A percentile compares a stretch with the other conserved stretches of the same genome.
phyloP scores from a whole-genome alignment of 2,329 filamentous ascomycete species.

The Epichloe uncinata region DNA sequence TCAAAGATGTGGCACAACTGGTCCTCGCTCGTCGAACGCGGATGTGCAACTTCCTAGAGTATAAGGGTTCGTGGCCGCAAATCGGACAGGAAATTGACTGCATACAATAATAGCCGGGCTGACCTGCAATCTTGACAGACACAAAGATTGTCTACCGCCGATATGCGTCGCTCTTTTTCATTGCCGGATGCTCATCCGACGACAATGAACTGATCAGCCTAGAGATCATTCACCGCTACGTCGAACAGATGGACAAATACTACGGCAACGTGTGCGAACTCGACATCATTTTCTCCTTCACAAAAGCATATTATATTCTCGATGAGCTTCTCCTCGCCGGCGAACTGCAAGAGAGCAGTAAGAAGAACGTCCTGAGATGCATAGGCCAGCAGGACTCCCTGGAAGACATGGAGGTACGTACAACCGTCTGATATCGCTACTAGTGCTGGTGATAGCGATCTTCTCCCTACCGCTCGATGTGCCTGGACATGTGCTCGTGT shows the following conservation, averaged over 20 bases:
- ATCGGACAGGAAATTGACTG: not conserved
- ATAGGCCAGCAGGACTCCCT: constrained; percentile 96
- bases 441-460: not conserved
- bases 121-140: constrained; percentile 39
- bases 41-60: constrained; percentile 99
- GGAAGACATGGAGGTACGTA: constrained; percentile 97
- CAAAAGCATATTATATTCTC: constrained; percentile 98
- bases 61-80: constrained; percentile 58
- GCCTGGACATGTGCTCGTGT: not conserved
- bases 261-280: constrained; percentile 99
- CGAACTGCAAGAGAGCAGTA: constrained; percentile 97
- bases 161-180: constrained; percentile 98
- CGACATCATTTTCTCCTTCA: constrained; percentile 99
- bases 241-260: constrained; percentile 99
- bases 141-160: constrained; percentile 97
- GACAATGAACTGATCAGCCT: constrained; percentile 98
- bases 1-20: constrained; percentile 97
- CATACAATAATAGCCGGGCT: not conserved
- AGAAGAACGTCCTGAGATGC: constrained; percentile 94
- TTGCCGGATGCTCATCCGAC: constrained; percentile 89
- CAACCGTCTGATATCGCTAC: constrained; percentile 7
- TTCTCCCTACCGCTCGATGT: not conserved
- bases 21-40: constrained; percentile 90
- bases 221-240: constrained; percentile 97
- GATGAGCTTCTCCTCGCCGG: constrained; percentile 91